These are phyloP conservation scores for Ogataea hybrid DNA, from an alignment of 1,139 yeast species.

Conservation along the genomic window DNA sequence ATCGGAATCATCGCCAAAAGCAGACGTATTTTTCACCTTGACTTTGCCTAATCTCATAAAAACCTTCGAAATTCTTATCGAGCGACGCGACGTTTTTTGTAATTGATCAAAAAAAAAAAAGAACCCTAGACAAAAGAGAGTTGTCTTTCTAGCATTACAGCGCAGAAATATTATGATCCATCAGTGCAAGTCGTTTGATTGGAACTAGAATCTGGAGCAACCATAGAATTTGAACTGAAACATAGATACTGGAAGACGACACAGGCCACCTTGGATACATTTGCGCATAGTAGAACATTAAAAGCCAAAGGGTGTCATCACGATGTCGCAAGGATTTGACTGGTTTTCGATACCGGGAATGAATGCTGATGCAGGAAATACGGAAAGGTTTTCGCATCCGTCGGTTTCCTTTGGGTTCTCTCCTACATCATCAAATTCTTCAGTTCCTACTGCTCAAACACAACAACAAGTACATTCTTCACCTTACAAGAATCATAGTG, in stretches of 20 bases:
- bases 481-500: neutral
- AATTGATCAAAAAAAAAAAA: constrained; percentile 1
- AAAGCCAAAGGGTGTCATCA: neutral
- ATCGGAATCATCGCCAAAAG: constrained; percentile 9
- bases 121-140: constrained; percentile 1
- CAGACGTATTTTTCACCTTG: constrained; percentile 1
- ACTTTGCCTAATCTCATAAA: constrained; percentile 7
- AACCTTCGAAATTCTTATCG: constrained; percentile 3
- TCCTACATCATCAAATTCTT: constrained; percentile 12
- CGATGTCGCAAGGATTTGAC: constrained; percentile 40
- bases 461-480: constrained; percentile 6
- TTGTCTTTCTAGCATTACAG: constrained; percentile 1
- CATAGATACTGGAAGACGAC: neutral
- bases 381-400: constrained; percentile 16
- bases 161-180: constrained; percentile 4
- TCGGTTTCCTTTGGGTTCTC: constrained; percentile 20
- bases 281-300: constrained; percentile 6
- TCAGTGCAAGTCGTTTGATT: neutral
- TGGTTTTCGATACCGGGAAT: constrained; percentile 41
- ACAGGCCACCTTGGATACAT: neutral
- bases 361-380: constrained; percentile 19
- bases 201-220: neutral
- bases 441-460: constrained; percentile 5
- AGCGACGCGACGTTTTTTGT: constrained; percentile 2
- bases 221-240: neutral